Base-by-base conservation (phyloP, 331 rosid genomes). In the Pyracantha coccinea region DNA sequence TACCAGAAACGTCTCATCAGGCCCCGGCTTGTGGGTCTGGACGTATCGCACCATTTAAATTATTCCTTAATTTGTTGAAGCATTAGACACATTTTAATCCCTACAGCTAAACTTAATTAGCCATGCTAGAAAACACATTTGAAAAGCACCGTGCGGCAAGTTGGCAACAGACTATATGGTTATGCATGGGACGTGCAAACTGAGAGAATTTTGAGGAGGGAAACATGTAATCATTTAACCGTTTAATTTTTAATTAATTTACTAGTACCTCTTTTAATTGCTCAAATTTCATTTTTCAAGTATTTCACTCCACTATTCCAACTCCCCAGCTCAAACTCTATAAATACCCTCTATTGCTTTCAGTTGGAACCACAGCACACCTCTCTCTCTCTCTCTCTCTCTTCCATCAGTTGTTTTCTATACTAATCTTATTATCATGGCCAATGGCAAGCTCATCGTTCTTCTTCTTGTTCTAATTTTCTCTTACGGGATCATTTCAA, bases 161-260 rank as follows among this genome's bases (percentile, higher is more conserved):
- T 38, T 10, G 13, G 44, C 47, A 41, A 12, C 47, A 41, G 0
- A 41, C 15, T 38, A 41, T 1, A 41, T 41, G 74, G 9, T 28
- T 57, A n/a, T 79, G 90, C 90, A 88, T 83, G 88, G 79, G 24
- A 52, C 92, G 79, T 85, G 90, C 85, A 88, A 71, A 75, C 61
- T 73, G 60, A 52, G 66, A 2, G 35, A 86, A 86, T 87, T 74
- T 84, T 85, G 71, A 20, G 73, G 88, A 85, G 83, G 72, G 20
- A 17, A 16, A 52, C 20, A 75, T 83, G 79, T 58, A 74, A 92
- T 85, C 86, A 85, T 76, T 20, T 23, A 11, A 20, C 55, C 74
- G 79, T 80, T 85, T 86, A 85, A 62, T 58, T 69, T 5, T 68
- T 20, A 25, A 25, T 25, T 24, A 59, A 20, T 58, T 58, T 54